Evolutionary conservation across 805 yeast genomes (phyloP), one percentile per base, ranked within the genome.

Genomic region (Candida vartiovaarae): DNA sequence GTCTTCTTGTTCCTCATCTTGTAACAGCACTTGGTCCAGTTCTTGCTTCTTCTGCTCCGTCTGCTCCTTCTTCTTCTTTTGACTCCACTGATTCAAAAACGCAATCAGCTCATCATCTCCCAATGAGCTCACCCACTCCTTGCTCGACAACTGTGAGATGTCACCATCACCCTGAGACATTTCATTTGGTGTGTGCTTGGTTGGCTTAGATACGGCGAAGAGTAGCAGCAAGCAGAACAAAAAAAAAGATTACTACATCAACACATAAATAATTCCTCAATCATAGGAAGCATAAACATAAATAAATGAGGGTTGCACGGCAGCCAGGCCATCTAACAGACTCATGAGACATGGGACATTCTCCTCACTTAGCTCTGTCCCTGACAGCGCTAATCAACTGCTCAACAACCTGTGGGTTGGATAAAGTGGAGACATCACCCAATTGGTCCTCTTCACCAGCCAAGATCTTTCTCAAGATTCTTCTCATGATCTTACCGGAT

Each of bases 401-500:
- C 34, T 74, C 76, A 36, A 84, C 91, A 52, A 82, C 75, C 48
- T 75, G 78, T 24, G 93, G 91, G 61, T 84, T 84, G 40, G 89
- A 78, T 60, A 84, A 74, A 11, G 93, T 84, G 32, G 87, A 71
- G 49, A 80, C 77, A 67, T 84, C 93, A 51, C 93, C 93, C 58
- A 84, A 71, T 66, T 82, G 88, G 60, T 84, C 90, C 50, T 82
- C 84, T 66, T 84, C 91, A 51, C 79, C 73, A 39, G 88, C 82
- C 40, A 82, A 68, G 48, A 84, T 71, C 70, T 84, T 84, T 68
- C 93, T 77, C 64, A 84, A 73, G 59, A 84, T 83, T 70, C 93
- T 76, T 76, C 93, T 80, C 93, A 84, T 84, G 55, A 84, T 84
- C 70, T 84, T 84, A 60, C 93, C 93, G 4, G 89, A 82, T 71